These are phyloP conservation scores for Lophiotrema nucula DNA, from an alignment of 495 filamentous ascomycete species.

Conservation along the genomic window DNA sequence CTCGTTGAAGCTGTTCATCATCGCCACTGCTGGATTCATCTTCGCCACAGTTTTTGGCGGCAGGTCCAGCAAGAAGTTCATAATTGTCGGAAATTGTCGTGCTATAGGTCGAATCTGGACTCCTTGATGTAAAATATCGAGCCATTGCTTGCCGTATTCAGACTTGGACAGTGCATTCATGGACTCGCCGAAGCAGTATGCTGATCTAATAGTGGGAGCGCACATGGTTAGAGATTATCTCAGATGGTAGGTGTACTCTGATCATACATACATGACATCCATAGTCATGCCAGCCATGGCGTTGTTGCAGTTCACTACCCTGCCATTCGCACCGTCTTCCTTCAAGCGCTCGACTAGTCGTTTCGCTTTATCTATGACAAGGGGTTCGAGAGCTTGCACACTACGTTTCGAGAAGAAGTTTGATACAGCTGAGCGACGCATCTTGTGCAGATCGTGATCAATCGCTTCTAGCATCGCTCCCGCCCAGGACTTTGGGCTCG, in stretches of 20 bases:
- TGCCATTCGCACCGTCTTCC: background rate
- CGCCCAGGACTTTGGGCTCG: background rate
- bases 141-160: conserved; percentile 19
- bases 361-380: background rate
- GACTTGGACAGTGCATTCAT: conserved; percentile 35
- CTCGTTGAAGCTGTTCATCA: background rate
- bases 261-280: conserved; percentile 49
- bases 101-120: background rate
- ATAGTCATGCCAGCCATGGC: conserved; percentile 43
- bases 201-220: too few relatives aligned
- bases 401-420: background rate
- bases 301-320: conserved; percentile 15
- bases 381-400: background rate
- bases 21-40: background rate
- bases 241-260: too few relatives aligned
- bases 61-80: conserved; percentile 3
- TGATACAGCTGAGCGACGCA: background rate
- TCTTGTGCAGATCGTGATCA: conserved; percentile 13
- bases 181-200: conserved; percentile 46
- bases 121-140: background rate
- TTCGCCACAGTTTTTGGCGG: background rate
- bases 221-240: too few relatives aligned
- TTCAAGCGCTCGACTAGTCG: background rate
- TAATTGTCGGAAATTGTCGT: conserved; percentile 1
- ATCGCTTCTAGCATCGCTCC: conserved; percentile 1